phyloP scores from a whole-genome alignment of 306 rosid species.

The Gillenia trifoliata region DNA sequence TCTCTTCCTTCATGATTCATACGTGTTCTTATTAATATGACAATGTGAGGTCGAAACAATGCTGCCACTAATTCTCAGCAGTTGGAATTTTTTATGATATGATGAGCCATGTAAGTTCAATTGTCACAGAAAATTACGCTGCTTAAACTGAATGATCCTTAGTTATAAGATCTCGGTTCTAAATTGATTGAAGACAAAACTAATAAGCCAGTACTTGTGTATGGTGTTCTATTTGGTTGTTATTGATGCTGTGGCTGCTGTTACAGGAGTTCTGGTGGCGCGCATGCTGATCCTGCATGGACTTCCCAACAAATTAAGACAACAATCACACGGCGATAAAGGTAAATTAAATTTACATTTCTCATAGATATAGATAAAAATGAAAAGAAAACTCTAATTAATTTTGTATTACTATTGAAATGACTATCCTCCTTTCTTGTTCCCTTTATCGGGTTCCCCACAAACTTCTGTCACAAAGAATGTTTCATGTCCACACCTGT shows the following conservation, averaged over 20 bases:
- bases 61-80: not conserved
- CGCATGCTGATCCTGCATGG: constrained; percentile 57
- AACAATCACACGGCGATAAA: constrained; percentile 39
- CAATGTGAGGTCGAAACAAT: not conserved
- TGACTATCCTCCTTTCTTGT: no score
- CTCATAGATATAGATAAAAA: not conserved
- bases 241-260: not conserved
- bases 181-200: not conserved
- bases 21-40: not conserved
- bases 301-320: constrained; percentile 59
- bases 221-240: not conserved
- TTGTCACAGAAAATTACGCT: not conserved
- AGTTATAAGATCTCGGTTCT: not conserved
- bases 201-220: not conserved
- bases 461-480: not conserved
- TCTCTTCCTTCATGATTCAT: constrained; percentile 3
- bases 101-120: not conserved
- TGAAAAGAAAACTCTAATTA: no score
- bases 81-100: not conserved
- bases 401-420: no score
- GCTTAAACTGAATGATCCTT: not conserved
- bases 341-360: constrained; percentile 23
- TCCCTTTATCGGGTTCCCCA: not conserved
- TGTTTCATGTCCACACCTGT: not conserved
- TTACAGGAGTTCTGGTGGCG: constrained; percentile 59